Conservation (phyloP, 441 rosid species). For the Syzygium malaccense region DNA sequence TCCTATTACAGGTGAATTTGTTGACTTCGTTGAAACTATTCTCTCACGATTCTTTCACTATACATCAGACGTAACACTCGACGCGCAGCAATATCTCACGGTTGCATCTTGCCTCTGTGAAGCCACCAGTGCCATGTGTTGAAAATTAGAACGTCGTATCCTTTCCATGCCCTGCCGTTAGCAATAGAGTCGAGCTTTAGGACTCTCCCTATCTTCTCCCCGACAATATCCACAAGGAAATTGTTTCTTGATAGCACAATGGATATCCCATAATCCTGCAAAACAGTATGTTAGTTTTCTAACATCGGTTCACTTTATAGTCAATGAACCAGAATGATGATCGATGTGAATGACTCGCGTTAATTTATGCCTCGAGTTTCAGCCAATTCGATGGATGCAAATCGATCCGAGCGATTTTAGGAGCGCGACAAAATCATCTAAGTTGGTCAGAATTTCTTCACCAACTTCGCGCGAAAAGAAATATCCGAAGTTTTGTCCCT, state of each 20-base stretch:
- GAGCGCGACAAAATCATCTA: too few relatives aligned
- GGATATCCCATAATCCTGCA: background rate
- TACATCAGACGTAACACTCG: background rate
- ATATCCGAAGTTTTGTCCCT: too few relatives aligned
- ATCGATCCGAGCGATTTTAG: too few relatives aligned
- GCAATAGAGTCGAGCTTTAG: conserved; percentile 1
- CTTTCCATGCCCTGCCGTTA: background rate
- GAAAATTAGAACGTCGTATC: background rate
- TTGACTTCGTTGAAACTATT: background rate
- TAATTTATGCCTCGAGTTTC: too few relatives aligned
- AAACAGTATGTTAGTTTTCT: background rate
- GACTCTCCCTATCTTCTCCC: background rate
- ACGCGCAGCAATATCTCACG: background rate
- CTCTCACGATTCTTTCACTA: background rate
- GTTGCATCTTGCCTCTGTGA: background rate
- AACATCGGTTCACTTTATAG: background rate
- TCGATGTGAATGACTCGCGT: background rate
- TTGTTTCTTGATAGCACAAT: background rate
- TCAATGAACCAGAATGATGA: background rate
- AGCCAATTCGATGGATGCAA: too few relatives aligned
- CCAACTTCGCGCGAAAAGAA: too few relatives aligned
- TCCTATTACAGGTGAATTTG: background rate
- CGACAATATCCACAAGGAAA: conserved; percentile 5
- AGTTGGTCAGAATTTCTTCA: too few relatives aligned
- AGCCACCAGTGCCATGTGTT: conserved; percentile 13